Base-by-base conservation (phyloP, 305 asterid species). In the Euphrasia arctica region DNA sequence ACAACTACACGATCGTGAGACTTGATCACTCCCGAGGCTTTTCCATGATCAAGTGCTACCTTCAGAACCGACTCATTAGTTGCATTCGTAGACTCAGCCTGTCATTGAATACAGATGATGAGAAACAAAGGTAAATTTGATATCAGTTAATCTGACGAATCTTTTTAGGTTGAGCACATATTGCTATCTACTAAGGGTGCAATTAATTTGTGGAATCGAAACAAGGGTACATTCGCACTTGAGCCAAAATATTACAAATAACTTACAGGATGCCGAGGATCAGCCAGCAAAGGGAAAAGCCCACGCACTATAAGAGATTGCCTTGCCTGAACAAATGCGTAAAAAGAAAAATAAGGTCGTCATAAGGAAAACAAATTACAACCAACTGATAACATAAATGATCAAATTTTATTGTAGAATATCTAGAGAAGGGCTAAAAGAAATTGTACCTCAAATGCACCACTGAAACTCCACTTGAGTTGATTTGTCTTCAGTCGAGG, bases 231-330 rank as follows among this genome's bases (percentile, higher is more conserved):
- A 7, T 39, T 39, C 45, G 8, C 42, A 39, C 9, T 39, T 8
- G 9, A 39, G 9, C 45, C 45, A 39, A 39, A 39, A 39, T 3
- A 9, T 39, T 9, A 50, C 10, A 27, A 39, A 60, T 42, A 62
- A 83, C 95, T 79, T 73, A 91, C 96, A 43, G 96, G 96, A 71
- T 88, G 98, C 54, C 94, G 87, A 69, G 98, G 98, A 85, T 91
- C 98, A 72, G 96, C 96, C 18, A 91, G 95, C 88, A 91, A 80
- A 34, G 98, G 98, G 77, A 91, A 88, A 63, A 91, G 95, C 67
- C 95, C 96, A 4, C 98, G 88, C 15, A 91, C 95, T 57, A 88
- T 71, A 39, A 88, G 91, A 27, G 96, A 90, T 59, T 88, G 97
- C 81, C 96, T 87, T 61, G 96, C 97, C 97, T 90, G 83, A 51